phyloP scores from a whole-genome alignment of 305 asterid genomes.

The Rubia peregrina region DNA sequence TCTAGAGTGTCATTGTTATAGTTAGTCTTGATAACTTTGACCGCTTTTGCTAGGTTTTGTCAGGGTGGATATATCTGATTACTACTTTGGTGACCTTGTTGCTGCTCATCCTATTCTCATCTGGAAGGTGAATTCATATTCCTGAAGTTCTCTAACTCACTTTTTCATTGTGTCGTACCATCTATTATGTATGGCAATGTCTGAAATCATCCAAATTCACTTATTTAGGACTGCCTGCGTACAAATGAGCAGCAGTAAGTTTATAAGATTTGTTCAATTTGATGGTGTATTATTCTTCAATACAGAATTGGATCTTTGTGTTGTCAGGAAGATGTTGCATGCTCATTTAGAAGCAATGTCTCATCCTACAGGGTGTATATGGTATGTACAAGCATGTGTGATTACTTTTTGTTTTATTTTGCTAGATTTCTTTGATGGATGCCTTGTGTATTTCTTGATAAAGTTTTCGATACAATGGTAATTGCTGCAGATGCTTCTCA shows the following conservation, averaged over 20 bases:
- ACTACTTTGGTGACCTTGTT: constrained; percentile 36
- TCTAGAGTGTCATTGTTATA: constrained; percentile 11
- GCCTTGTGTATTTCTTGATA: constrained; percentile 15
- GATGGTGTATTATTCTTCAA: constrained; percentile 37
- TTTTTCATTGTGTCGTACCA: not conserved
- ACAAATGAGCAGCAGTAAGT: constrained; percentile 18
- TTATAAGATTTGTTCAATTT: constrained; percentile 6
- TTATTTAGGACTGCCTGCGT: constrained; percentile 13
- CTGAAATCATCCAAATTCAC: not conserved
- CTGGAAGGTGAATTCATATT: constrained; percentile 40
- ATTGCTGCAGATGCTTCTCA: constrained; percentile 65
- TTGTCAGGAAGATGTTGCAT: constrained; percentile 45
- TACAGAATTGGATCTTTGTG: constrained; percentile 50
- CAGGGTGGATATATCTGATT: constrained; percentile 57
- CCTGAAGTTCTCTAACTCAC: constrained; percentile 2
- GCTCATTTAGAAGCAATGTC: constrained; percentile 42
- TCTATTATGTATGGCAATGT: not conserved
- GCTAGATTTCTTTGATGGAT: constrained; percentile 3
- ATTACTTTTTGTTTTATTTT: constrained; percentile 3
- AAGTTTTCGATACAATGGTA: constrained; percentile 17
- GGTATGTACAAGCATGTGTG: constrained; percentile 32
- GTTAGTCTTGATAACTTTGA: constrained; percentile 19
- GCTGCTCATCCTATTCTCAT: constrained; percentile 34
- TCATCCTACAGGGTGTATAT: constrained; percentile 70
- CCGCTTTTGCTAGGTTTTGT: constrained; percentile 52